Conservation (phyloP, 371 early-diverging fungal genomes). For the Basidiobolus meristosporus region DNA sequence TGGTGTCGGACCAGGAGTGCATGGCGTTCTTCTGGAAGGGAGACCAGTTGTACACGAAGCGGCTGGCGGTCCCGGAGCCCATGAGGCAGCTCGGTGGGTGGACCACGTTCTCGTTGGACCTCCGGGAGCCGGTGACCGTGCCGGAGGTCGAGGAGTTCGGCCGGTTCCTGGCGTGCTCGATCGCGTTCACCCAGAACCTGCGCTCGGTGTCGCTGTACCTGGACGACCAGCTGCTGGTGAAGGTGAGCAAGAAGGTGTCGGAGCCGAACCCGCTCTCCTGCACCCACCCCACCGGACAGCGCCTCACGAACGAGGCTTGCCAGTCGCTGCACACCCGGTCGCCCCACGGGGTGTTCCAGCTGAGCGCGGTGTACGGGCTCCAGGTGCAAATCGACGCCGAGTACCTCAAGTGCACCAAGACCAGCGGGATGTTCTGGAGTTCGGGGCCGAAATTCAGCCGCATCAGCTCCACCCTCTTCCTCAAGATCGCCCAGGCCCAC, state of each 20-base stretch:
- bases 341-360: slow-evolving; percentile 47
- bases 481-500: too few relatives aligned
- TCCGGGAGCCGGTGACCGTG: slow-evolving; percentile 58
- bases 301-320: slow-evolving; percentile 33
- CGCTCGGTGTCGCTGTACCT: slow-evolving; percentile 38
- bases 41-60: slow-evolving; percentile 69
- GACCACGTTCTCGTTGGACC: slow-evolving; percentile 56
- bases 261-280: slow-evolving; percentile 37
- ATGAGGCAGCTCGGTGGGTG: slow-evolving; percentile 13
- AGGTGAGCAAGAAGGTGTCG: slow-evolving; percentile 35
- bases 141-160: slow-evolving; percentile 44
- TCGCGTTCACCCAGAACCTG: slow-evolving; percentile 67
- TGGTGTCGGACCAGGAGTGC: slow-evolving; percentile 49
- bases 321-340: slow-evolving; percentile 24
- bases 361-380: slow-evolving; percentile 29
- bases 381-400: slow-evolving; percentile 56
- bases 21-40: slow-evolving; percentile 85
- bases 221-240: slow-evolving; percentile 33
- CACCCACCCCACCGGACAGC: too few relatives aligned
- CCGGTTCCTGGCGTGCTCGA: slow-evolving; percentile 59
- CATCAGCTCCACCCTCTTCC: too few relatives aligned
- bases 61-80: slow-evolving; percentile 27
- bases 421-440: too few relatives aligned
- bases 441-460: too few relatives aligned
- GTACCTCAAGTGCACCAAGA: too few relatives aligned